phyloP scores from a whole-genome alignment of 345 rosid species.

The Lumnitzera littorea region DNA sequence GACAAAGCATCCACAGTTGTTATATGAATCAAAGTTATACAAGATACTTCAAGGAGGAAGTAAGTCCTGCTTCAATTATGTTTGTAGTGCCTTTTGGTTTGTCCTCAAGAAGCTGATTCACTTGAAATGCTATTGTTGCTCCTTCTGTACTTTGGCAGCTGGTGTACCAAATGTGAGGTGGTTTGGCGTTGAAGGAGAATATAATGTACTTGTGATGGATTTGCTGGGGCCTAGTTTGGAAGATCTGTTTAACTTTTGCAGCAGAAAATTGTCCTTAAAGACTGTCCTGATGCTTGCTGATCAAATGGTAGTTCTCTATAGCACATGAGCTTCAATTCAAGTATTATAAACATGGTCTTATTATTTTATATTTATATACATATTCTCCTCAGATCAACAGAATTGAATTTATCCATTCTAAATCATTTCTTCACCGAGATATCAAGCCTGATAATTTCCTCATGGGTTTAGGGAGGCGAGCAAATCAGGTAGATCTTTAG shows the following conservation, averaged over 20 bases:
- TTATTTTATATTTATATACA: slow-evolving; percentile 6
- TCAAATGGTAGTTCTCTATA: slow-evolving; percentile 57
- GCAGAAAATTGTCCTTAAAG: slow-evolving; percentile 78
- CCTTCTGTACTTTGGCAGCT: slow-evolving; percentile 37
- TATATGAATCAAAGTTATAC: slow-evolving; percentile 84
- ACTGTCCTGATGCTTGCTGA: slow-evolving; percentile 92
- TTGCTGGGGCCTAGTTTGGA: slow-evolving; percentile 92
- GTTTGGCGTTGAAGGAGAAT: slow-evolving; percentile 87
- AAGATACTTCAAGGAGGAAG: slow-evolving; percentile 95
- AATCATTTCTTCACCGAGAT: slow-evolving; percentile 87
- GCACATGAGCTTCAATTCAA: neutral
- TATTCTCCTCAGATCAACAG: slow-evolving; percentile 57
- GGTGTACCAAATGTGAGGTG: slow-evolving; percentile 81
- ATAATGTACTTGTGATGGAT: slow-evolving; percentile 84
- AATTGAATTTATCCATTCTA: slow-evolving; percentile 80
- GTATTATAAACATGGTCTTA: neutral
- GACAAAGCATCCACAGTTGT: slow-evolving; percentile 90
- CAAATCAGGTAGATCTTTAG: slow-evolving; percentile 52
- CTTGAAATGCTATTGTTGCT: neutral
- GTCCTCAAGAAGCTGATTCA: too few species aligned
- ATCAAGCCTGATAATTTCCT: slow-evolving; percentile 93
- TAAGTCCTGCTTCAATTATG: slow-evolving; percentile 15
- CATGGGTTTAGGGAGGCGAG: slow-evolving; percentile 91
- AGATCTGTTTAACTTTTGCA: slow-evolving; percentile 86
- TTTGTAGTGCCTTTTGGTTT: neutral